phyloP scores from a whole-genome alignment of 192 early-diverging fungal species.

The Geosiphon pyriformis region DNA sequence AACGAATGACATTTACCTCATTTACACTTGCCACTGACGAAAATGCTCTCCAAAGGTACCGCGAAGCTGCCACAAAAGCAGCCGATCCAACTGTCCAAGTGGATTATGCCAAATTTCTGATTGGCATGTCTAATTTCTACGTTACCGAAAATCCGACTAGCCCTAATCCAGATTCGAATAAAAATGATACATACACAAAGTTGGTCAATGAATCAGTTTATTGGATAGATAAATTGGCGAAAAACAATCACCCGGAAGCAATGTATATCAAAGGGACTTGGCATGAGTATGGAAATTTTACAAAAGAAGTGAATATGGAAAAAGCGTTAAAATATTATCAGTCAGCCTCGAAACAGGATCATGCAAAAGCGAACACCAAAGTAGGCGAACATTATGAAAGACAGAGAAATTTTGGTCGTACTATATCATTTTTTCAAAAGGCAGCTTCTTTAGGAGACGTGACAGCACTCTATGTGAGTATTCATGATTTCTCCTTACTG shows the following conservation, averaged over 20 bases:
- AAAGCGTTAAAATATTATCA: constrained; percentile 65
- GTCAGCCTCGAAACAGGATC: constrained; percentile 59
- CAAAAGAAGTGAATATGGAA: constrained; percentile 46
- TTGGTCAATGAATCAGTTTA: constrained; percentile 58
- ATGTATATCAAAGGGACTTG: constrained; percentile 69
- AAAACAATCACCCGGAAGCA: constrained; percentile 65
- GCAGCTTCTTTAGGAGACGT: constrained; percentile 62
- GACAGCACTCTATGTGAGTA: constrained; percentile 57
- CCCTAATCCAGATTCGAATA: constrained; percentile 5
- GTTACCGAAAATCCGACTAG: not conserved
- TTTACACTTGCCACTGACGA: constrained; percentile 12
- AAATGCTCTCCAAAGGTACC: constrained; percentile 47
- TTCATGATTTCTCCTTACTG: too few species aligned
- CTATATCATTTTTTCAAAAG: constrained; percentile 64
- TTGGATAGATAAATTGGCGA: constrained; percentile 69
- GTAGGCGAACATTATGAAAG: constrained; percentile 59
- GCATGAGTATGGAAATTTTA: constrained; percentile 62
- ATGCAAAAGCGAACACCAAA: constrained; percentile 60
- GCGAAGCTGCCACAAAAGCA: constrained; percentile 72
- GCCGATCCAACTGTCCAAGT: constrained; percentile 67
- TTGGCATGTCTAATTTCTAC: constrained; percentile 56
- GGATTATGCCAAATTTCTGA: constrained; percentile 70
- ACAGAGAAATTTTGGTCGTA: constrained; percentile 54
- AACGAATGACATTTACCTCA: constrained; percentile 13
- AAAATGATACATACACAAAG: constrained; percentile 27